Conservation (phyloP, 768 basidiomycete genomes). For the Phlebiopsis gigantea region DNA sequence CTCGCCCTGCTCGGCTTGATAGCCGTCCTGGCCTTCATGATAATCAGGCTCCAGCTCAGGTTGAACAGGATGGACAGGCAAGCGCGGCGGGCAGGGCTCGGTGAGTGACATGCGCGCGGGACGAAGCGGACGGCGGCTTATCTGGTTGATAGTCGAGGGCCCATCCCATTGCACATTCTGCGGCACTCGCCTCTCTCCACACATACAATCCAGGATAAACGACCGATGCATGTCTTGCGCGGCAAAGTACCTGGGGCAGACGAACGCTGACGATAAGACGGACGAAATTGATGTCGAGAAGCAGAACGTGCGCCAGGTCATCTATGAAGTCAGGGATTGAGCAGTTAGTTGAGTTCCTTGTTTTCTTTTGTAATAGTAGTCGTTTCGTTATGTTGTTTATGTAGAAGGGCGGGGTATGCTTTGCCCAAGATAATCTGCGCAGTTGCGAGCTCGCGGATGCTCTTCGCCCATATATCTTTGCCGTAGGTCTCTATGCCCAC, state of each 20-base stretch:
- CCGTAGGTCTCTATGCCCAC: too few species aligned
- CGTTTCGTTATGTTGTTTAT: too few species aligned
- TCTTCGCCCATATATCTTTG: too few species aligned
- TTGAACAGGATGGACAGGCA: neutral
- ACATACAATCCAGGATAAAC: neutral
- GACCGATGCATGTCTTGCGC: neutral
- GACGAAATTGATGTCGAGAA: neutral
- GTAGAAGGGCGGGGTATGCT: too few species aligned
- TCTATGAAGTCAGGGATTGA: neutral
- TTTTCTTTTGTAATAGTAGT: neutral
- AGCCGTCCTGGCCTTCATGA: neutral
- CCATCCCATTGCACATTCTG: neutral
- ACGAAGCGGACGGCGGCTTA: neutral
- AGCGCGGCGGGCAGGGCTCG: neutral
- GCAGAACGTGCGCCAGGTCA: neutral
- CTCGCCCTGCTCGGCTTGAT: neutral
- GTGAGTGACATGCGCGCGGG: neutral
- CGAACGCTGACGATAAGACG: neutral
- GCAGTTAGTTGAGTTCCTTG: neutral
- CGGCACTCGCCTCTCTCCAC: neutral
- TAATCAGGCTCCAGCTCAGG: neutral
- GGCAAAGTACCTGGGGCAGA: neutral
- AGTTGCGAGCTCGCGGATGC: too few species aligned
- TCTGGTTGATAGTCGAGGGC: neutral
- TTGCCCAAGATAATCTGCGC: too few species aligned